Percentiles rank a stretch among this genome's conserved stretches.
These are phyloP conservation scores for Herpetomonas muscarum DNA, from an alignment of 208 protist species.

Conservation along the genomic window DNA sequence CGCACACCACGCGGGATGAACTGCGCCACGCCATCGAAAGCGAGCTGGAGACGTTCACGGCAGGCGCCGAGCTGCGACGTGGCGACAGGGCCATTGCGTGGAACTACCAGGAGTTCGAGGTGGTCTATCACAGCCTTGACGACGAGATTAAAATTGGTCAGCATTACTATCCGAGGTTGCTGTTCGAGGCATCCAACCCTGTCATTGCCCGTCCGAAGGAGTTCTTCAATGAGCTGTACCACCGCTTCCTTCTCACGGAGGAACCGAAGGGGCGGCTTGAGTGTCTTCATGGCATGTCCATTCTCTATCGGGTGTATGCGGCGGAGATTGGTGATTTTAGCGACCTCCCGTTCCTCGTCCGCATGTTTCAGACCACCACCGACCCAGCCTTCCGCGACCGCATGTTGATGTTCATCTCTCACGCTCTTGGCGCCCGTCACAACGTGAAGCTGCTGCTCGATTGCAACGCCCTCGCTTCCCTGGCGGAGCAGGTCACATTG, in stretches of 20 bases:
- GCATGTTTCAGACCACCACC: conserved; percentile 66
- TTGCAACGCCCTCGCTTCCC: conserved; percentile 62
- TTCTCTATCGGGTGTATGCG: conserved; percentile 87
- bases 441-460: conserved; percentile 94
- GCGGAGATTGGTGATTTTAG: conserved; percentile 79
- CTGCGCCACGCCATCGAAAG: conserved; percentile 78
- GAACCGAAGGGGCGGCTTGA: conserved; percentile 56
- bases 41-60: conserved; percentile 72
- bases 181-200: conserved; percentile 77
- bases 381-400: conserved; percentile 84
- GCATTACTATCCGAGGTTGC: conserved; percentile 84
- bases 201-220: conserved; percentile 73
- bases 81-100: conserved; percentile 58
- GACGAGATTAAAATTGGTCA: conserved; percentile 87
- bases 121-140: conserved; percentile 84
- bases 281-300: conserved; percentile 87
- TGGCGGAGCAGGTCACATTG: conserved; percentile 89
- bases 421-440: conserved; percentile 52
- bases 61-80: conserved; percentile 32
- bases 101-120: conserved; percentile 94
- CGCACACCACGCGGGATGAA: conserved; percentile 88
- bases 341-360: conserved; percentile 81
- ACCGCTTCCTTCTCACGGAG: conserved; percentile 88
- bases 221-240: conserved; percentile 93
- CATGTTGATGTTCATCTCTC: conserved; percentile 77